Conservation (phyloP, 176 grass and related monocot genomes). For the Poa pratensis region DNA sequence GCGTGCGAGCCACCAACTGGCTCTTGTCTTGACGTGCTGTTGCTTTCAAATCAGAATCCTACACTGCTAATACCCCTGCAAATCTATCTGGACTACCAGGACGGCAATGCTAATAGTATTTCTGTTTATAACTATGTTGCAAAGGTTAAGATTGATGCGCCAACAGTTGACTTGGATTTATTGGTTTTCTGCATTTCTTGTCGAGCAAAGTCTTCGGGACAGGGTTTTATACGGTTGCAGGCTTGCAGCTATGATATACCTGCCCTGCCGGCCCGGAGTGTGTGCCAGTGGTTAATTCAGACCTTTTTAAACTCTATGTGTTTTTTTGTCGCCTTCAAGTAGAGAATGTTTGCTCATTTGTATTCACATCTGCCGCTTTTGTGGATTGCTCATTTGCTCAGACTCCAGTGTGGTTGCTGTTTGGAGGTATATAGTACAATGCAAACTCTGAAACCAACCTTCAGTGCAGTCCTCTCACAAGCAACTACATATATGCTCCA, state of each 20-base stretch:
- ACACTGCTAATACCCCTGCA: not conserved
- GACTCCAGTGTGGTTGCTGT: not conserved
- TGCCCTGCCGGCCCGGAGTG: not conserved
- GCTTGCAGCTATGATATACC: not conserved
- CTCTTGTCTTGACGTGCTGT: not conserved
- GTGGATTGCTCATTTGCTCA: not conserved
- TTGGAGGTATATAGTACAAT: not conserved
- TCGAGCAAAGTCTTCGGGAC: not conserved
- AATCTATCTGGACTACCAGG: not conserved
- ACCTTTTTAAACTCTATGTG: not conserved
- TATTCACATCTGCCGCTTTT: not conserved
- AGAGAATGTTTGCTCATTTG: not conserved
- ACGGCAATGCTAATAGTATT: not conserved
- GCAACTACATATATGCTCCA: not conserved
- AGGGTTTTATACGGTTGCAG: not conserved
- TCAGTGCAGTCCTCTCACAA: not conserved
- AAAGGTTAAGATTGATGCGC: too few species aligned
- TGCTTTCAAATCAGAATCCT: conserved; percentile 24
- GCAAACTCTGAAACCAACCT: not conserved
- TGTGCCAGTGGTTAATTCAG: not conserved
- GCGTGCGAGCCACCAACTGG: not conserved
- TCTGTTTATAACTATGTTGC: not conserved
- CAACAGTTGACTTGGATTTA: not conserved
- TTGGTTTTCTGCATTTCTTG: not conserved
- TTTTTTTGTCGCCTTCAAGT: not conserved